Base-by-base conservation (phyloP, 495 filamentous ascomycete species). In the Amniculicola lignicola region DNA sequence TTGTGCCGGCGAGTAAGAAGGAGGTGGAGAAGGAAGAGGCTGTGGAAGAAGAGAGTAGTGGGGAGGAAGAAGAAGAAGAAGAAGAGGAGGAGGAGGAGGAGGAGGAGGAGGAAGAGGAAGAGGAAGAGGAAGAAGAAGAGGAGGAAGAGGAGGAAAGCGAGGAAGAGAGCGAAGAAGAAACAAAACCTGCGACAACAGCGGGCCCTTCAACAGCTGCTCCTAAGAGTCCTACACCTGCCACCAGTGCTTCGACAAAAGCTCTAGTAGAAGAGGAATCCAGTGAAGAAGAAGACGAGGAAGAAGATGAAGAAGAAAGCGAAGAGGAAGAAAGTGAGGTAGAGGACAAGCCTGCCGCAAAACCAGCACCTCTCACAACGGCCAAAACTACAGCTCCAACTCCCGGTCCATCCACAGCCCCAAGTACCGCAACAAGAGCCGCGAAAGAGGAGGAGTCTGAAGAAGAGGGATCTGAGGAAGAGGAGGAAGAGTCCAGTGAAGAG, bases 1-100 rank as follows among this genome's bases (percentile, higher is more conserved):
- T 50, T 45, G 39, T 44, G 35, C 66, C 58, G 37, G 61, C 67
- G 54, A 63, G 67, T 10, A 61, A 56, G 62, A 45, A 45, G 50
- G 50, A 62, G 40, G 67, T 67, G 51, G 10, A 54, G 21, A 35
- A 47, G 16, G 24, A 50, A 38, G 44, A 55, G 29, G 65, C 61
- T 51, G 15, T 52, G 7, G 65, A 68, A 49, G 65, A 46, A 12
- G 48, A 42, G 27, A 63, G 59, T 42, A 47, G 47, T 16, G 54
- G 68, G 42, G 58, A 58, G n/a, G 42, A 67, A 16, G 62, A 67
- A 18, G 51, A 58, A 35, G 67, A 61, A 41, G 66, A 64, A 31
- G 44, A 61, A 19, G 56, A 60, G n/a, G 59, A 67, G 35, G 46
- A 43, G 21, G 57, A 67, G 7, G 36, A 63, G 11, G 57, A 64